Evolutionary conservation across 768 basidiomycete genomes (phyloP), one percentile per base, ranked within the genome.

Genomic region (Gelatoporia subvermispora): DNA sequence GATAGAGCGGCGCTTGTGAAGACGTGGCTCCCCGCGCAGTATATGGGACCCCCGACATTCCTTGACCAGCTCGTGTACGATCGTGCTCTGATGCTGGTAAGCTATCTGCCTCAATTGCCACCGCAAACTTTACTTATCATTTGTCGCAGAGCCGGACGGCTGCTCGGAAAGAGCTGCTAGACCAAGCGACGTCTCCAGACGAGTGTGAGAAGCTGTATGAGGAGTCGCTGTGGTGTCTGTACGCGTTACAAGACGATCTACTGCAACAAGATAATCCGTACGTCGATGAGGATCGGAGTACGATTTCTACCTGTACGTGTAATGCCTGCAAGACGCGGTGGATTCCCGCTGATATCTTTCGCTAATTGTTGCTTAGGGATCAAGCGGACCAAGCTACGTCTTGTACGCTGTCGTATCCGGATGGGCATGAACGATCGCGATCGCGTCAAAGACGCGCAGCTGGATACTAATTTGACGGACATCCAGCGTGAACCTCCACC

Each of bases 201-300:
- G 87, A 91, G 60, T 94, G 93, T 64, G 92, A 96, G 72, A 88
- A 86, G 64, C 73, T 95, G 34, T 99, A 98, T 67, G 94, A 97
- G 60, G 92, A 92, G 58, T 91, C 92, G 0, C 66, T 98, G 8
- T 96, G 93, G 92, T 88, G 93, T 62, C 73, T 98, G 24, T 90
- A 93, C 55, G 88, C 93, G 0, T 73, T 98, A 8, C 85, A 93
- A 62, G 96, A 98, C 62, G 88, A 95, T 59, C 72, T 92, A 1
- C 63, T 88, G 52, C 86, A 91, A 64, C 79, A 75, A 8, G 87
- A 83, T 13, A 92, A 90, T 60, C 88, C 90, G 2, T 91, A 84
- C 65, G 77, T 84, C 77, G 87, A 88, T 44, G 88, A 92, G 56
- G 90, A 92, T 58, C 76, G 83, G 24, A 76, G 79, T 35, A 89